Base-by-base conservation (phyloP, 2,329 filamentous ascomycete genomes). In the Calonectria pteridis region DNA sequence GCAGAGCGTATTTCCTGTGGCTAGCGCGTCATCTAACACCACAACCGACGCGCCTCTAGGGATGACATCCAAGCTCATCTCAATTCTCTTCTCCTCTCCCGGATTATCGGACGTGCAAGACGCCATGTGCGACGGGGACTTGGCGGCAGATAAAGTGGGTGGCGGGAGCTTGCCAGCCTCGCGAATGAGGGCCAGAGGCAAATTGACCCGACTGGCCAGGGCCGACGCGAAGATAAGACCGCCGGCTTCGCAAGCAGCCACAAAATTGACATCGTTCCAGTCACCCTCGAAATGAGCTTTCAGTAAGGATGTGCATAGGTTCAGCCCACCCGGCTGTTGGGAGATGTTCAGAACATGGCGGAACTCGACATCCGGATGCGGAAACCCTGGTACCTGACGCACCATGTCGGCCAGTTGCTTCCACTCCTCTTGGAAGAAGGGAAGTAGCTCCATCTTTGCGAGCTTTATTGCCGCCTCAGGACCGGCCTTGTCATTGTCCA, bases 21-120 rank as follows among this genome's bases (percentile, higher is more conserved):
- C 85, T 70, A 93, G 86, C 33, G 91, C 90, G 81, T 93, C 91
- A 72, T 93, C 91, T 6, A 93, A 85, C 0, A 81, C 85, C n/a
- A 92, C 84, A 14, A 92, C 87, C 5, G 83, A 84, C 5, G 80
- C 82, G 1, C 82, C 85, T 43, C 31, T 78, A 0, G 83, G 77
- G 23, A 92, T 37, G 46, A 82, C 81, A 82, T 86, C 82, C 23
- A 77, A 77, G 20, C 84, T 84, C 79, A 93, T 89, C 82, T 91
- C 90, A 9, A 92, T 86, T 37, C 73, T 79, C 46, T 85, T 84
- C 69, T 13, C n/a, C 23, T 83, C 81, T 64, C 73, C 74, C 6
- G 69, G 62, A 18, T 77, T 62, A 1, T 76, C 71, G 1, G 80
- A 75, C 63, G 67, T 68, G n/a, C 80, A 81, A 70, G 87, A 87